These are phyloP conservation scores for Mollisia scopiformis DNA, from an alignment of 2,329 filamentous ascomycete species.

Conservation along the genomic window DNA sequence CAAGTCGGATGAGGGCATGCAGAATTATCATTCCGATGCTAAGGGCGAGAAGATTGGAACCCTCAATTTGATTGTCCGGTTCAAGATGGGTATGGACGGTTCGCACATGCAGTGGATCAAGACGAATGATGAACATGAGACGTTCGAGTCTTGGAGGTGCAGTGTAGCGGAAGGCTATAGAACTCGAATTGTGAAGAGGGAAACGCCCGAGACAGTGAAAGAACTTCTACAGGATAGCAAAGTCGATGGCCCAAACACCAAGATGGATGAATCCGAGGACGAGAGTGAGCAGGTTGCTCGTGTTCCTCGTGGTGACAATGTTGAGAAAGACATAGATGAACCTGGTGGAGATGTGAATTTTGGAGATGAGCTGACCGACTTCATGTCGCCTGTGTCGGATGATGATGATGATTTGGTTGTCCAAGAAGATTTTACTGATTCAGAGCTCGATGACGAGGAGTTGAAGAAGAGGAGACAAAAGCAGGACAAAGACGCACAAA, in stretches of 20 bases:
- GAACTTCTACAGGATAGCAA: constrained; percentile 13
- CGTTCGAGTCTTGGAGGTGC: constrained; percentile 21
- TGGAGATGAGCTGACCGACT: constrained; percentile 15
- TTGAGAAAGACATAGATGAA: constrained; percentile 19
- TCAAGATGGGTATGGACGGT: constrained; percentile 27
- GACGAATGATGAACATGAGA: constrained; percentile 23
- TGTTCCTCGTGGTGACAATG: constrained; percentile 18
- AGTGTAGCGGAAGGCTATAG: constrained; percentile 24
- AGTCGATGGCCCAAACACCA: constrained; percentile 1
- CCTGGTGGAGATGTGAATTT: constrained; percentile 13
- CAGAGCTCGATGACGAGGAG: constrained; percentile 26
- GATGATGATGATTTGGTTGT: constrained; percentile 10
- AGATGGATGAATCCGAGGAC: constrained; percentile 8
- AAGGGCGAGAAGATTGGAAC: constrained; percentile 18
- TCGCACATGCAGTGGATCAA: constrained; percentile 23
- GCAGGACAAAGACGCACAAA: constrained; percentile 19
- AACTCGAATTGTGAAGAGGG: constrained; percentile 20
- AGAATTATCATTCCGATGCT: constrained; percentile 22
- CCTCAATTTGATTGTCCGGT: constrained; percentile 15
- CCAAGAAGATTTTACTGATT: constrained; percentile 25
- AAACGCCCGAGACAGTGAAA: constrained; percentile 17
- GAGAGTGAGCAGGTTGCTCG: constrained; percentile 13
- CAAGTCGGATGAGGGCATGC: constrained; percentile 20
- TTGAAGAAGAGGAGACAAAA: constrained; percentile 25
- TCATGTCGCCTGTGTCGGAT: constrained; percentile 13